These are phyloP conservation scores for Rhynchospora tenuis DNA, from an alignment of 176 grass and related monocot genomes.

Conservation along the genomic window DNA sequence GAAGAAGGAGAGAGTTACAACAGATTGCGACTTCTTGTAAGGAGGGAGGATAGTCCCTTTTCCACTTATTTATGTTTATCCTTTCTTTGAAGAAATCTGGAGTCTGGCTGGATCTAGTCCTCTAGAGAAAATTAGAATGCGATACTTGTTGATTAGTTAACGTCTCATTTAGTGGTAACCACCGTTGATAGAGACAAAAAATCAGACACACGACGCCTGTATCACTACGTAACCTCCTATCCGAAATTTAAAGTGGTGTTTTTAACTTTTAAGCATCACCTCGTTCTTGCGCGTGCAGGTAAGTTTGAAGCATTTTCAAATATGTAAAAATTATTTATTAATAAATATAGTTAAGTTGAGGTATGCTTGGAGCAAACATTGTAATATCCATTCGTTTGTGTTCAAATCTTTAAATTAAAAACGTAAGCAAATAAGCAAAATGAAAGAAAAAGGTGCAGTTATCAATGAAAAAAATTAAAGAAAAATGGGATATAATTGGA, in stretches of 20 bases:
- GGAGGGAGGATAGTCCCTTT: not conserved
- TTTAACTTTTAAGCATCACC: not conserved
- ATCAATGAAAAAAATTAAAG: too few species aligned
- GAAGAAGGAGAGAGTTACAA: too few species aligned
- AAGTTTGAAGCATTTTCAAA: not conserved
- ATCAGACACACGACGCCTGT: not conserved
- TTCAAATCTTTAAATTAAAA: not conserved
- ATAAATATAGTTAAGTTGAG: too few species aligned
- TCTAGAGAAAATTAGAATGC: not conserved
- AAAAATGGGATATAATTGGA: too few species aligned
- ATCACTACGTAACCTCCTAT: not conserved
- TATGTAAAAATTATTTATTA: not conserved
- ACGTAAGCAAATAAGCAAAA: too few species aligned
- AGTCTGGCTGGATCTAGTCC: not conserved
- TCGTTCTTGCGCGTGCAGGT: not conserved
- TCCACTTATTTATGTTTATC: not conserved
- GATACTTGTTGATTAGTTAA: not conserved
- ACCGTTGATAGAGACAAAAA: not conserved
- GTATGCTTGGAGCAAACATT: not conserved
- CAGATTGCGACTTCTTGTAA: not conserved
- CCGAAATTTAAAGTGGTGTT: not conserved
- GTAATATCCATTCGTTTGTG: not conserved
- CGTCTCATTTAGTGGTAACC: constrained; percentile 11
- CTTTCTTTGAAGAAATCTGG: not conserved
- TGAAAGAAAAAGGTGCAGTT: too few species aligned